These are phyloP conservation scores for Eucalyptus sp. DNA, from an alignment of 345 rosid species.

Conservation along the genomic window DNA sequence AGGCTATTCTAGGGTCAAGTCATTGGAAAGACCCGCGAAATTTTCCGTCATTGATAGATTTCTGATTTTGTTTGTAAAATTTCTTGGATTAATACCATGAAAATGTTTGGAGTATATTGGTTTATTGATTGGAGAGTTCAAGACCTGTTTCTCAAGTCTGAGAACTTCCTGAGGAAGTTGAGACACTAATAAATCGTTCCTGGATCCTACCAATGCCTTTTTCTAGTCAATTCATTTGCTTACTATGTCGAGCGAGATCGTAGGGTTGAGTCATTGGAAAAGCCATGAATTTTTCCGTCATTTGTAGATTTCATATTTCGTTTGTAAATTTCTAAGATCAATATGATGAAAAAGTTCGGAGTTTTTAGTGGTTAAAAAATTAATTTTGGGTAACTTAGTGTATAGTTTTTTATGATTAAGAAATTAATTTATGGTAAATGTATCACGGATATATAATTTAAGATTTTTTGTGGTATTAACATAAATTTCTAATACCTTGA, in stretches of 20 bases:
- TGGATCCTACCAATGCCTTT: not conserved
- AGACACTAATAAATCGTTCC: not conserved
- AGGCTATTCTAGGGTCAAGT: not conserved
- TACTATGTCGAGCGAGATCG: rapidly evolving
- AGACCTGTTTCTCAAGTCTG: not conserved
- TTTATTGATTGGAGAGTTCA: not conserved
- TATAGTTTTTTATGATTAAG: too few relatives aligned
- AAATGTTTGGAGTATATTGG: not conserved
- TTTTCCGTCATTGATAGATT: rapidly evolving
- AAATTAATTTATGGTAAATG: rapidly evolving
- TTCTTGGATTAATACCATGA: too few relatives aligned
- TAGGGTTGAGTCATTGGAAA: not conserved
- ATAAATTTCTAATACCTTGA: rapidly evolving
- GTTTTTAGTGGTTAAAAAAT: not conserved
- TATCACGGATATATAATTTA: rapidly evolving
- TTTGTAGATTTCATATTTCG: rapidly evolving
- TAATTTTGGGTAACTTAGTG: too few relatives aligned
- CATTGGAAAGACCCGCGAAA: too few relatives aligned
- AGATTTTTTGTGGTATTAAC: rapidly evolving
- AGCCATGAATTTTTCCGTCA: not conserved
- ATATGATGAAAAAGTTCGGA: not conserved
- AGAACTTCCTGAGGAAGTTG: not conserved
- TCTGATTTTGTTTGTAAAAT: not conserved
- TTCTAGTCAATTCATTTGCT: not conserved
- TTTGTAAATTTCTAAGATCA: not conserved